Conservation (phyloP, 2,329 filamentous ascomycete genomes). For the Huntiella abstrusa region DNA sequence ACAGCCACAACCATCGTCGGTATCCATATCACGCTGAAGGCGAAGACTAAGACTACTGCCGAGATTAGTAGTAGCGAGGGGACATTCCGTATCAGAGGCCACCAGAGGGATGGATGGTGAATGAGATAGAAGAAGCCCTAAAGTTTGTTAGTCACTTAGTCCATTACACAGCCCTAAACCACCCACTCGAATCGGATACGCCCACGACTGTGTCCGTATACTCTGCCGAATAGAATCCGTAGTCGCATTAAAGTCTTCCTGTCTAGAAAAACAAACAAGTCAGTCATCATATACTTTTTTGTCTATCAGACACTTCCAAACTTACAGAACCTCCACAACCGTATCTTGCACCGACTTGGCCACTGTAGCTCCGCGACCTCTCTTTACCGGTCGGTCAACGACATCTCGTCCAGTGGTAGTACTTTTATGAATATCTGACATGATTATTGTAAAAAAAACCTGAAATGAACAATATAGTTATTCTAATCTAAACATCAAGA, state of each 20-base stretch:
- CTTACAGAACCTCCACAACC: no score
- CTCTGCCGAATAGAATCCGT: conserved; percentile 4
- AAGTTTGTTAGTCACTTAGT: conserved; percentile 1
- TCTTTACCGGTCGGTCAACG: no score
- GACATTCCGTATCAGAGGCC: conserved; percentile 35
- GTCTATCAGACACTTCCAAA: no score
- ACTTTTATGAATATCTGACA: no score
- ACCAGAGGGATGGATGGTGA: conserved; percentile 36
- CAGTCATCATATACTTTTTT: background rate
- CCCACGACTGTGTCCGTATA: conserved; percentile 2
- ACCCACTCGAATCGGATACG: conserved; percentile 60
- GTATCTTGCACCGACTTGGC: no score
- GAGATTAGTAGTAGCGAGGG: conserved; percentile 50
- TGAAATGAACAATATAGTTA: no score
- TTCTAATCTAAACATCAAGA: no score
- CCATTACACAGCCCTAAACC: background rate
- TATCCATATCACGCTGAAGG: conserved; percentile 77
- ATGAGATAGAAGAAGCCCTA: conserved; percentile 42
- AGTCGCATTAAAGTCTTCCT: conserved; percentile 4
- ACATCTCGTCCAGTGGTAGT: no score
- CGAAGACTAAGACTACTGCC: conserved; percentile 49
- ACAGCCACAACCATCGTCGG: conserved; percentile 70
- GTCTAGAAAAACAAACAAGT: background rate
- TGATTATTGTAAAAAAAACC: no score
- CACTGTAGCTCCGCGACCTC: no score